phyloP scores from a whole-genome alignment of 1,284 basidiomycete genomes.

The Exobasidium rhododendri region DNA sequence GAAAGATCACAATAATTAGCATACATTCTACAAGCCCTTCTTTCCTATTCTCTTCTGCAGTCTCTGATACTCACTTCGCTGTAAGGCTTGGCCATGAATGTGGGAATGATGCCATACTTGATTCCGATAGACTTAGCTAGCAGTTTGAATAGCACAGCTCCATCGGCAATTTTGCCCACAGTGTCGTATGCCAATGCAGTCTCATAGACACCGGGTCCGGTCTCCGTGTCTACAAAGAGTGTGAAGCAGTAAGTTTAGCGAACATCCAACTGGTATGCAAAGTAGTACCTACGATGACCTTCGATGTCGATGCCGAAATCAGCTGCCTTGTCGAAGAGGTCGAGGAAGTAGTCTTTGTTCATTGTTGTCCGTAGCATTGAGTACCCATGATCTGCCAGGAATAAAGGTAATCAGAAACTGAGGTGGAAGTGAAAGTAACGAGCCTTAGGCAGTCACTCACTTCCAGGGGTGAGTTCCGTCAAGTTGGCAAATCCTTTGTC shows the following conservation, averaged over 20 bases:
- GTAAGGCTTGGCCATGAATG: conserved; percentile 98
- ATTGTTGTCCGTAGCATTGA: conserved; percentile 56
- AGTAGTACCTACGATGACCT: conserved; percentile 63
- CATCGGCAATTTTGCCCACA: conserved; percentile 84
- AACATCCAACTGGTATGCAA: neutral
- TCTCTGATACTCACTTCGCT: neutral
- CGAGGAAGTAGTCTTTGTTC: conserved; percentile 85
- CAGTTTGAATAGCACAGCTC: conserved; percentile 88
- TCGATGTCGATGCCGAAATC: conserved; percentile 81
- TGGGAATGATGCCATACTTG: conserved; percentile 80
- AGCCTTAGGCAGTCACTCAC: no score
- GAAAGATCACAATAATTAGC: conserved; percentile 17
- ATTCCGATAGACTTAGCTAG: conserved; percentile 87
- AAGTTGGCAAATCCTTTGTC: conserved; percentile 80
- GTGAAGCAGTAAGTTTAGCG: neutral
- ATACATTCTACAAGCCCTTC: neutral
- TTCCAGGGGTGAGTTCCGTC: conserved; percentile 57
- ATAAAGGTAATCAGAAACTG: no score
- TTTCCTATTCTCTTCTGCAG: conserved; percentile 49
- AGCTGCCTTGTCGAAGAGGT: conserved; percentile 73
- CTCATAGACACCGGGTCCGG: conserved; percentile 79
- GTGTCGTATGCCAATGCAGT: conserved; percentile 88
- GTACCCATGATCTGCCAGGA: conserved; percentile 60
- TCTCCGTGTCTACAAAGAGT: conserved; percentile 71
- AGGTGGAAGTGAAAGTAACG: no score